These are phyloP conservation scores for Colletotrichum graminicola DNA, from an alignment of 2,329 filamentous ascomycete genomes.

Conservation along the genomic window DNA sequence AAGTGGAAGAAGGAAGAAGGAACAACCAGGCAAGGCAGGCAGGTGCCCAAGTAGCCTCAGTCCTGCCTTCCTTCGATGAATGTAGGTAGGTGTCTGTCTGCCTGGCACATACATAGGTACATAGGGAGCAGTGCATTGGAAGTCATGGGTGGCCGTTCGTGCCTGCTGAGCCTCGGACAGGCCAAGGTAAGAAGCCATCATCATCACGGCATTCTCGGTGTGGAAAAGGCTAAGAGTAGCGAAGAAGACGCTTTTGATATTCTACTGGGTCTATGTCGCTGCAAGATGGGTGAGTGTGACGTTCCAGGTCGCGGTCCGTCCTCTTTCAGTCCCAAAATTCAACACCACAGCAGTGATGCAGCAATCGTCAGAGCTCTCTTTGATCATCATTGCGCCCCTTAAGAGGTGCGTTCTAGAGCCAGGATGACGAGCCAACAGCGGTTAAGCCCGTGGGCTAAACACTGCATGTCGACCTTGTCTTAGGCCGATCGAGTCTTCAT, in stretches of 20 bases:
- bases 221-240: background rate
- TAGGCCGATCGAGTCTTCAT: slow-evolving; percentile 54
- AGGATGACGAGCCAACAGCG: slow-evolving; percentile 48
- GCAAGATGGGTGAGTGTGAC: background rate
- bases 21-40: background rate
- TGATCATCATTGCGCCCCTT: slow-evolving; percentile 62
- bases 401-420: slow-evolving; percentile 54
- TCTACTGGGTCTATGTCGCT: slow-evolving; percentile 25
- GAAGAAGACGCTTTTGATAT: slow-evolving; percentile 20
- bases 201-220: background rate
- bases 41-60: background rate
- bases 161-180: background rate
- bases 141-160: too few species aligned
- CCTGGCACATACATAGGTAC: too few species aligned
- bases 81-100: background rate
- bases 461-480: slow-evolving; percentile 32
- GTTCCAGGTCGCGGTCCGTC: background rate
- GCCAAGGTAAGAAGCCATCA: background rate
- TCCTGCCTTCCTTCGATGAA: background rate
- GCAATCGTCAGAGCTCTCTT: slow-evolving; percentile 70
- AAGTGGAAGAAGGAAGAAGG: background rate
- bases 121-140: background rate
- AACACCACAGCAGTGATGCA: slow-evolving; percentile 22
- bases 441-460: slow-evolving; percentile 53
- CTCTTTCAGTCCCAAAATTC: background rate